Evolutionary conservation across 2,329 filamentous ascomycete genomes (phyloP), one percentile per base, ranked within the genome.

Genomic region (Fusarium clavum): DNA sequence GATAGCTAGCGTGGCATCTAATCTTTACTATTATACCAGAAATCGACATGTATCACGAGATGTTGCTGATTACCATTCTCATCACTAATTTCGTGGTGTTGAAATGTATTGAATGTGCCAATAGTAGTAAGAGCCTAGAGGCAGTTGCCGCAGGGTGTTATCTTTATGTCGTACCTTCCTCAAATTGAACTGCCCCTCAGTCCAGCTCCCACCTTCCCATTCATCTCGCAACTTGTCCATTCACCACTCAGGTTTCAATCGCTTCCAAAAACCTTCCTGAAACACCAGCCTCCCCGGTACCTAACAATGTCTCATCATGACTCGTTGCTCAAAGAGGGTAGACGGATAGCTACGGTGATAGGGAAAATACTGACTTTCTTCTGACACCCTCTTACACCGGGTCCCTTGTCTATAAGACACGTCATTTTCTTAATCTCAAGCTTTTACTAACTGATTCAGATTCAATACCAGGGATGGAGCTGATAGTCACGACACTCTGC

Each of bases 381-480:
- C 57, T 52, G 20, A 54, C 45, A 43, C 59, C 57, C 47, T 64
- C 57, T 67, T 61, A 34, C 65, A 59, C 64, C 56, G 46, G 48
- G 44, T 57, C 59, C 66, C 65, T 61, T 63, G 62, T 59, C 57
- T 57, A 52, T 54, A 57, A 61, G 71, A 70, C 71, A 72, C 69
- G 67, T 73, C 71, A 72, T 52, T 64, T 64, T 64, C 67, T 53
- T 63, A 51, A 62, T 64, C 59, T 38, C 65, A 62, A 67, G 49
- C 54, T 52, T 61, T 63, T 65, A 55, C 67, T 75, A 60, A 64
- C 68, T 58, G 63, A 70, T 69, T 68, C 30, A 48, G 46, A 48
- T 29, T 30, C 34, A 38, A 71, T 53, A 58, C 65, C 45, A 57
- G 57, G 64, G 63, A 58, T 25, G 58, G 69, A 59, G 61, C 59